Conservation (phyloP, 331 rosid species). For the Quercus lobata region DNA sequence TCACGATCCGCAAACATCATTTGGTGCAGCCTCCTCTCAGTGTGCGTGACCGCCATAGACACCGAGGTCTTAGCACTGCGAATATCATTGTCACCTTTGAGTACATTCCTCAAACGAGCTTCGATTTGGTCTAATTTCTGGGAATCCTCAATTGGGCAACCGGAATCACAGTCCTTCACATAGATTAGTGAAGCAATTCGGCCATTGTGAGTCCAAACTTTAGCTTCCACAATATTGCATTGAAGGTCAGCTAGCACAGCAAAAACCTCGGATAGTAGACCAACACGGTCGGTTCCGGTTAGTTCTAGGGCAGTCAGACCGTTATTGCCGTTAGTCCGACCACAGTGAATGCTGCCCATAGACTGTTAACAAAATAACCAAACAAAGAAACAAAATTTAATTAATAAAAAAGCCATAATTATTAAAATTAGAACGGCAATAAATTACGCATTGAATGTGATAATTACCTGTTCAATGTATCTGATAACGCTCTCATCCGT, state of each 20-base stretch:
- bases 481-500: conserved; percentile 70
- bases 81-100: conserved; percentile 82
- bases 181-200: conserved; percentile 77
- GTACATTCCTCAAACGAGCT: conserved; percentile 71
- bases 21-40: conserved; percentile 87
- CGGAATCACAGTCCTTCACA: conserved; percentile 65
- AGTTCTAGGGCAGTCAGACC: conserved; percentile 76
- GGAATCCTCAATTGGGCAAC: conserved; percentile 69
- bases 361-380: conserved; percentile 42
- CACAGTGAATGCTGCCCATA: conserved; percentile 59
- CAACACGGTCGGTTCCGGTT: conserved; percentile 85
- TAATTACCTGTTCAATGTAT: conserved; percentile 81
- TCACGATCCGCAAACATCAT: conserved; percentile 94
- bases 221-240: conserved; percentile 91
- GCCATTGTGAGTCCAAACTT: conserved; percentile 97
- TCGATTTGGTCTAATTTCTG: conserved; percentile 58
- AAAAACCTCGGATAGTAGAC: conserved; percentile 89
- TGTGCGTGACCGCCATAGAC: conserved; percentile 66
- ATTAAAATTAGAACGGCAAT: neutral
- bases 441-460: neutral
- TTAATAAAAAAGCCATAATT: neutral
- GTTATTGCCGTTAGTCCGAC: conserved; percentile 25
- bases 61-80: conserved; percentile 74
- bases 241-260: conserved; percentile 84
- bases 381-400: neutral